Percentiles rank a stretch among this genome's conserved stretches.
Evolutionary conservation across 2,329 filamentous ascomycete species (phyloP).

Genomic region (Cordyceps javanica): DNA sequence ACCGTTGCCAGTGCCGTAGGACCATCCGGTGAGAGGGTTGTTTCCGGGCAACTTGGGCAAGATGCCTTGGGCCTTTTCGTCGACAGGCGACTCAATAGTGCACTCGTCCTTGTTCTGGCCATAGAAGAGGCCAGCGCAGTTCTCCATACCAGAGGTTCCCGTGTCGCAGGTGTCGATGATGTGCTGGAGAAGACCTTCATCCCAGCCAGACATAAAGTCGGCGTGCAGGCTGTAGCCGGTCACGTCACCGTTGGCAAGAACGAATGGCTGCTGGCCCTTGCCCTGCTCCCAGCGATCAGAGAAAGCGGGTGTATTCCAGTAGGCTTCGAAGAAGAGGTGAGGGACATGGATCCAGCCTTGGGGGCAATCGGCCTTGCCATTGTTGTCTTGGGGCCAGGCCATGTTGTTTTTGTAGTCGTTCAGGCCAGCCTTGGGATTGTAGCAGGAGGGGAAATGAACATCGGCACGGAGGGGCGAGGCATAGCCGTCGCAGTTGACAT

Average conservation of each 20-base stretch:
- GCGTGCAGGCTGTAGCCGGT: conserved; percentile 66
- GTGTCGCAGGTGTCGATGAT: conserved; percentile 63
- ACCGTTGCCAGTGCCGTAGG: conserved; percentile 28
- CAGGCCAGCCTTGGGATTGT: conserved; percentile 57
- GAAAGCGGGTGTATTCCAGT: conserved; percentile 54
- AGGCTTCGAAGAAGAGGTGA: conserved; percentile 53
- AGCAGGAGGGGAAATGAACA: conserved; percentile 68
- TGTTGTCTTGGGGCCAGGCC: conserved; percentile 49
- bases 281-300: conserved; percentile 46
- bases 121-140: conserved; percentile 52
- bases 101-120: conserved; percentile 48
- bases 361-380: conserved; percentile 49
- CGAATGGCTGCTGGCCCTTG: conserved; percentile 55
- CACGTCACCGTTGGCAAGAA: conserved; percentile 62
- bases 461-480: conserved; percentile 59
- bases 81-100: conserved; percentile 40
- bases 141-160: conserved; percentile 53
- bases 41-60: conserved; percentile 48
- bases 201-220: conserved; percentile 71
- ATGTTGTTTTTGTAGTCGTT: conserved; percentile 59
- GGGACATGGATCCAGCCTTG: conserved; percentile 48
- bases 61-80: conserved; percentile 38
- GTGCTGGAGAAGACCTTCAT: conserved; percentile 55
- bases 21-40: conserved; percentile 49
- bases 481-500: conserved; percentile 59